Evolutionary conservation across 2,329 filamentous ascomycete genomes (phyloP).

Genomic region (Pezicula neosporulosa): DNA sequence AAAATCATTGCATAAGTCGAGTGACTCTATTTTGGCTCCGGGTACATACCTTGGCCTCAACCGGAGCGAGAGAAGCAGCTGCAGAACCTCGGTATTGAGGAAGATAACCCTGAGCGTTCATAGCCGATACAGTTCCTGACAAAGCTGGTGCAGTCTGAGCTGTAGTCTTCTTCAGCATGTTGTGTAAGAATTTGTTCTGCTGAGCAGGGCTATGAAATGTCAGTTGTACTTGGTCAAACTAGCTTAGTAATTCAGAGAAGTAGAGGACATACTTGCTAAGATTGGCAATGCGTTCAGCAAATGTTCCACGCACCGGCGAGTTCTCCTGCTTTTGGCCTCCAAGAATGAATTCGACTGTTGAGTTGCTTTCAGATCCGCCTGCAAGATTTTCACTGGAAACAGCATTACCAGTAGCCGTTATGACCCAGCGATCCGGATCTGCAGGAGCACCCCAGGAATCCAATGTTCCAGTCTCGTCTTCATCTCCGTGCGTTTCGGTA

Average conservation of each 20-base stretch:
- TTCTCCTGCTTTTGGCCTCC: constrained; percentile 10
- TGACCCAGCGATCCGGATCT: background rate
- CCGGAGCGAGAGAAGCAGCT: constrained; percentile 26
- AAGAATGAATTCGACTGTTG: constrained; percentile 16
- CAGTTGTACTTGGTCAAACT: background rate
- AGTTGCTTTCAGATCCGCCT: constrained; percentile 7
- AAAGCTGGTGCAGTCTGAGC: constrained; percentile 21
- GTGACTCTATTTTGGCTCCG: background rate
- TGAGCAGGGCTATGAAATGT: constrained; percentile 18
- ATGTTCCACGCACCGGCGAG: constrained; percentile 11
- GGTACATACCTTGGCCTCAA: constrained; percentile 3
- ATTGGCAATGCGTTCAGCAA: constrained; percentile 20
- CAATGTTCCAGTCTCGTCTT: constrained; percentile 9
- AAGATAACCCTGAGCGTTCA: constrained; percentile 28
- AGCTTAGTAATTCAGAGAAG: background rate
- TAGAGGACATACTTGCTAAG: constrained; percentile 18
- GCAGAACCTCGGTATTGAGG: constrained; percentile 29
- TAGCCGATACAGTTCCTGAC: constrained; percentile 26
- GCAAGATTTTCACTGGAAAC: background rate
- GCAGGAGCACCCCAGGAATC: constrained; percentile 14
- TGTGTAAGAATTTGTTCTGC: constrained; percentile 27
- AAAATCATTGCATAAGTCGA: background rate
- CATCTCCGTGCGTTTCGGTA: background rate
- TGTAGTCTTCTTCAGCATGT: constrained; percentile 24
- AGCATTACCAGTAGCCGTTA: background rate